Percentiles rank a stretch among this genome's conserved stretches.
These are phyloP conservation scores for Selaginella moellendorffii DNA, from an alignment of 75 land plant genomes.

Conservation along the genomic window DNA sequence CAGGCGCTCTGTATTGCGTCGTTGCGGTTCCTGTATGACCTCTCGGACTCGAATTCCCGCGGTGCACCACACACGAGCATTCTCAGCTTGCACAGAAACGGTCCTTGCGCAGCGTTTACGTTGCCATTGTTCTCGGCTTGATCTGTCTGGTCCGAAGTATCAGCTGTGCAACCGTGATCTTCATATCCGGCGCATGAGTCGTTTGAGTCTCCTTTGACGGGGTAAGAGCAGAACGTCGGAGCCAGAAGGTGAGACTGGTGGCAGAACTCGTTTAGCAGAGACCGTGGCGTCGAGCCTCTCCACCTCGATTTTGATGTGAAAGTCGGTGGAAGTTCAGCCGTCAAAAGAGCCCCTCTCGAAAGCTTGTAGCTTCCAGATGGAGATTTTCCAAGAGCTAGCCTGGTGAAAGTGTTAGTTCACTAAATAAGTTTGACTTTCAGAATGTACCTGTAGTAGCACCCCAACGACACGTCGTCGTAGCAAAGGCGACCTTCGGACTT, in stretches of 20 bases:
- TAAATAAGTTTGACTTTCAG: too few species aligned
- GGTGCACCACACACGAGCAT: slow-evolving; percentile 28
- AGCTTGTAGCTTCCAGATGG: slow-evolving; percentile 78
- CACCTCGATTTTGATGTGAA: slow-evolving; percentile 62
- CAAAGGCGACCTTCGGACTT: slow-evolving; percentile 32
- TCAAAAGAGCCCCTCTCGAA: slow-evolving; percentile 60
- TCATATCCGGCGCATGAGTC: too few species aligned
- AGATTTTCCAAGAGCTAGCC: slow-evolving; percentile 51
- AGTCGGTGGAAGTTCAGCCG: slow-evolving; percentile 49
- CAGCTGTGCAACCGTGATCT: too few species aligned
- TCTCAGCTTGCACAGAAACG: slow-evolving; percentile 43
- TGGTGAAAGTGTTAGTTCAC: too few species aligned
- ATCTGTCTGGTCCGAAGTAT: too few species aligned
- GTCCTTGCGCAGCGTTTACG: not conserved
- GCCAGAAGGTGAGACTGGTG: slow-evolving; percentile 58
- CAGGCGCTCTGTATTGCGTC: slow-evolving; percentile 73
- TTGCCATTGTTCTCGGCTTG: too few species aligned
- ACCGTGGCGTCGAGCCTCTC: slow-evolving; percentile 68
- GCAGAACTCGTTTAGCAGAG: slow-evolving; percentile 53
- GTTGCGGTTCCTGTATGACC: slow-evolving; percentile 37
- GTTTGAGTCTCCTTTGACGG: too few species aligned
- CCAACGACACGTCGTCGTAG: slow-evolving; percentile 20
- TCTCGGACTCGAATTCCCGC: slow-evolving; percentile 35
- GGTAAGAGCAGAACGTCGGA: slow-evolving; percentile 53
- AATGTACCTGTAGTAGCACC: slow-evolving; percentile 12